Percentiles rank a stretch among this genome's conserved stretches.
These are phyloP conservation scores for Penicillium sp. DNA, from an alignment of 2,329 filamentous ascomycete genomes.

Conservation along the genomic window DNA sequence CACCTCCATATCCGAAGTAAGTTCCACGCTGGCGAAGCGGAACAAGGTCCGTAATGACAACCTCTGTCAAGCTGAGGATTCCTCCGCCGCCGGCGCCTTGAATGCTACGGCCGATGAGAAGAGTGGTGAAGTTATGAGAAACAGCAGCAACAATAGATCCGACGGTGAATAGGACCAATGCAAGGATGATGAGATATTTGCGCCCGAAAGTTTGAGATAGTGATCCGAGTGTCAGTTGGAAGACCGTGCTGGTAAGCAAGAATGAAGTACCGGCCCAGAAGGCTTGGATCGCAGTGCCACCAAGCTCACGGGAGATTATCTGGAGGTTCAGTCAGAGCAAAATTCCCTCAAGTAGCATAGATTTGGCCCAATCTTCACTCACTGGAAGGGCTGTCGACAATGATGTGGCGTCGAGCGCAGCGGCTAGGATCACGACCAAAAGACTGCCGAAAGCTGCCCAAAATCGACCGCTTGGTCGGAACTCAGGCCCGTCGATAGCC, in stretches of 20 bases:
- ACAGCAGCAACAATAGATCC: conserved; percentile 14
- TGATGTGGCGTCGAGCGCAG: conserved; percentile 2
- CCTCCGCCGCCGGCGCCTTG: conserved; percentile 52
- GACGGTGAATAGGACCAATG: conserved; percentile 7
- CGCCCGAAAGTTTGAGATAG: conserved; percentile 8
- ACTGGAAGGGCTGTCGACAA: conserved; percentile 2
- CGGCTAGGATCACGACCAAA: conserved; percentile 1
- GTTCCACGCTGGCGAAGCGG: conserved; percentile 32
- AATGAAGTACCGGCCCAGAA: conserved; percentile 16
- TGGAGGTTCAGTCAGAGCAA: neutral
- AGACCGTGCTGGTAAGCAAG: conserved; percentile 9
- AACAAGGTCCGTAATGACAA: conserved; percentile 47
- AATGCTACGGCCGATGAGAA: conserved; percentile 44
- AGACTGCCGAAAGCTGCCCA: conserved; percentile 6
- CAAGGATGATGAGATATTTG: conserved; percentile 1
- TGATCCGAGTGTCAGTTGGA: conserved; percentile 5
- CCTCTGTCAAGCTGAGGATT: conserved; percentile 41
- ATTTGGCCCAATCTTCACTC: neutral
- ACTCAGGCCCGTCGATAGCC: neutral
- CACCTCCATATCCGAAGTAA: conserved; percentile 27
- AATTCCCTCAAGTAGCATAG: neutral
- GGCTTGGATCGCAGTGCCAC: conserved; percentile 12
- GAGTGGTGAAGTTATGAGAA: conserved; percentile 11
- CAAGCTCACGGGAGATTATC: conserved; percentile 13
- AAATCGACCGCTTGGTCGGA: neutral